A percentile compares a stretch with the other conserved stretches of the same genome.
phyloP scores from a whole-genome alignment of 2,329 filamentous ascomycete genomes.

The Trematosphaeria pertusa region DNA sequence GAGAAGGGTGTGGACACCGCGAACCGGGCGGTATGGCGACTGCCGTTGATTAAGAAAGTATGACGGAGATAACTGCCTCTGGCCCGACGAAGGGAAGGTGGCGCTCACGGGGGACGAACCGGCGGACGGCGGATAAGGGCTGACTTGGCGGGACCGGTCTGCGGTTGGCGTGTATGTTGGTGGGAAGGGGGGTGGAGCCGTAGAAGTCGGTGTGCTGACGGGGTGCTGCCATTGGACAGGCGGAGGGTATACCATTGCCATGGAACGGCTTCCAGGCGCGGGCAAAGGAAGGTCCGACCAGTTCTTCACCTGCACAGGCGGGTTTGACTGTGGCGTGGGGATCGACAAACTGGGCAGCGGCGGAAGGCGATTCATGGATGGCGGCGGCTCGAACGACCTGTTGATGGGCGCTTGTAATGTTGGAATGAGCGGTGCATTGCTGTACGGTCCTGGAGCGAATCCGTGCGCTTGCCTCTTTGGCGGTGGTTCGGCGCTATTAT shows the following conservation, averaged over 20 bases:
- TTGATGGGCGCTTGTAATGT: slow-evolving; percentile 44
- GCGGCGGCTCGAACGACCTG: slow-evolving; percentile 44
- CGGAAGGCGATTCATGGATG: slow-evolving; percentile 60
- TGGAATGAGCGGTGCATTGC: slow-evolving; percentile 43
- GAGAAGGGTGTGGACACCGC: slow-evolving; percentile 87
- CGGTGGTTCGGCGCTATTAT: slow-evolving; percentile 63
- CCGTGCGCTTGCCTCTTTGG: slow-evolving; percentile 59
- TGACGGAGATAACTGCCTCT: slow-evolving; percentile 81
- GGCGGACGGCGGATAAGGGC: slow-evolving; percentile 61
- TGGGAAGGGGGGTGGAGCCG: slow-evolving; percentile 35
- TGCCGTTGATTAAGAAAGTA: slow-evolving; percentile 86
- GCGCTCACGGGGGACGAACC: slow-evolving; percentile 74
- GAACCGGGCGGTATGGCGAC: slow-evolving; percentile 91
- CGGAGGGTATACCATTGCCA: slow-evolving; percentile 77
- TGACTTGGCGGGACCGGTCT: slow-evolving; percentile 57
- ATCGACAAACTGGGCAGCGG: slow-evolving; percentile 76
- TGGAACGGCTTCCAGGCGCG: slow-evolving; percentile 68
- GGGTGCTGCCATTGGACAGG: slow-evolving; percentile 60
- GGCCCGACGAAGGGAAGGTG: slow-evolving; percentile 66
- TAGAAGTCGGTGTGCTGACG: slow-evolving; percentile 45
- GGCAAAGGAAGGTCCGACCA: slow-evolving; percentile 54
- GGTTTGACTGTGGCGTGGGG: slow-evolving; percentile 55
- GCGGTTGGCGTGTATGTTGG: slow-evolving; percentile 35
- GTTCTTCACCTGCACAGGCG: slow-evolving; percentile 47
- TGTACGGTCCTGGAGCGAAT: slow-evolving; percentile 45